Conservation (phyloP, 1,284 basidiomycete species). For the Tilletia setariae region DNA sequence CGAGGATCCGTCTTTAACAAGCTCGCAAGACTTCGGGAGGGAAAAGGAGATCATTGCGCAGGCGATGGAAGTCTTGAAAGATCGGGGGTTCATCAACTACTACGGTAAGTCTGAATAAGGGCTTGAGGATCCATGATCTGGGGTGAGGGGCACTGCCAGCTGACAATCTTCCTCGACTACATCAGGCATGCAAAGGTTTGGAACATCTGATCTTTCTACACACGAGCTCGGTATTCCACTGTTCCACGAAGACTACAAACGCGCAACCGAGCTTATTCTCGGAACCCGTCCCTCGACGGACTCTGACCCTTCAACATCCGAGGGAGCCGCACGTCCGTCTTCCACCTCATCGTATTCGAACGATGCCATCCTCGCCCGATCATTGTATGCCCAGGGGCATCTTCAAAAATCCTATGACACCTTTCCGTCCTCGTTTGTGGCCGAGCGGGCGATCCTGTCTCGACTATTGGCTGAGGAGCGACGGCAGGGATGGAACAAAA, state of each 20-base stretch:
- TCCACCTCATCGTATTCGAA: conserved; percentile 20
- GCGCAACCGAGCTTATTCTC: conserved; percentile 40
- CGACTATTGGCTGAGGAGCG: conserved; percentile 69
- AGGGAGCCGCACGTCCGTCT: not conserved
- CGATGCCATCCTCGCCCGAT: conserved; percentile 23
- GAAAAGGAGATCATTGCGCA: conserved; percentile 62
- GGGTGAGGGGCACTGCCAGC: not conserved
- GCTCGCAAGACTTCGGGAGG: not conserved
- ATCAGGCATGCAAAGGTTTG: conserved; percentile 88
- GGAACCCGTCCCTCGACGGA: conserved; percentile 18
- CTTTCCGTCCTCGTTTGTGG: conserved; percentile 83
- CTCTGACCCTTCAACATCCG: not conserved
- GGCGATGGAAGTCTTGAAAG: conserved; percentile 75
- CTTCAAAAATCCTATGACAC: conserved; percentile 68
- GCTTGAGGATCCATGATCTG: not conserved
- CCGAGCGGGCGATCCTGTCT: conserved; percentile 86
- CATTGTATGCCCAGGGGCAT: conserved; percentile 28
- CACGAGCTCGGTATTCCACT: conserved; percentile 88
- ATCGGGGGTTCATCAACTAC: conserved; percentile 93
- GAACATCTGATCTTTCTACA: conserved; percentile 90
- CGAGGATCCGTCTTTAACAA: not conserved
- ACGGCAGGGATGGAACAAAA: conserved; percentile 59
- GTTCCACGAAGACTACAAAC: conserved; percentile 70
- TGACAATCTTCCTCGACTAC: conserved; percentile 55
- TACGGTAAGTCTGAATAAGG: conserved; percentile 71